phyloP scores from a whole-genome alignment of 192 early-diverging fungal species.

The Spinellus fusiger region DNA sequence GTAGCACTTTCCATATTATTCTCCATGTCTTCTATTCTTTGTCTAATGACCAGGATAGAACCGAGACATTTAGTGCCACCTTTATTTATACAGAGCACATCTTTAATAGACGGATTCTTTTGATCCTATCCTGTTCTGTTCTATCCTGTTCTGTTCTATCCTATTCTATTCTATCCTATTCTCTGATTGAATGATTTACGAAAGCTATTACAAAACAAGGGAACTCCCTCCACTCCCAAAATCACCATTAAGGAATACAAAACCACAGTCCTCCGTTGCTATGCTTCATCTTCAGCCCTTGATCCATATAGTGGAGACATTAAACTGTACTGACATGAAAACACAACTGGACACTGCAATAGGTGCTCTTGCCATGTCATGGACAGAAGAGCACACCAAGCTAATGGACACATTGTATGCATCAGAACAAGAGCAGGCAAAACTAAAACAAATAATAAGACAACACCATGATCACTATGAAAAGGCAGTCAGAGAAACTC shows the following conservation, averaged over 20 bases:
- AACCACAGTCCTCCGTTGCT: too few relatives aligned
- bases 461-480: conserved; percentile 2
- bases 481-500: conserved; percentile 4
- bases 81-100: too few relatives aligned
- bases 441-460: neutral
- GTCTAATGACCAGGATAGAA: too few relatives aligned
- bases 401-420: neutral
- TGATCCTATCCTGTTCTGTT: neutral
- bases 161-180: neutral
- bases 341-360: neutral
- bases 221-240: neutral
- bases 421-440: neutral
- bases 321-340: neutral
- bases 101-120: too few relatives aligned
- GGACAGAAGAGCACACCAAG: conserved; percentile 5
- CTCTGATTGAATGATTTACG: too few relatives aligned
- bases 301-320: neutral
- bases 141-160: neutral
- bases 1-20: too few relatives aligned
- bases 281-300: neutral
- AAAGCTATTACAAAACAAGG: neutral
- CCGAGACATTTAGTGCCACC: too few relatives aligned
- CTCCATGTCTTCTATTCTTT: too few relatives aligned
- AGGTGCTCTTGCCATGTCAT: neutral
- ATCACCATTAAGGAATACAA: neutral